These are phyloP conservation scores for Phytophthora uliginosa DNA, from an alignment of 352 stramenopile species.

Conservation along the genomic window DNA sequence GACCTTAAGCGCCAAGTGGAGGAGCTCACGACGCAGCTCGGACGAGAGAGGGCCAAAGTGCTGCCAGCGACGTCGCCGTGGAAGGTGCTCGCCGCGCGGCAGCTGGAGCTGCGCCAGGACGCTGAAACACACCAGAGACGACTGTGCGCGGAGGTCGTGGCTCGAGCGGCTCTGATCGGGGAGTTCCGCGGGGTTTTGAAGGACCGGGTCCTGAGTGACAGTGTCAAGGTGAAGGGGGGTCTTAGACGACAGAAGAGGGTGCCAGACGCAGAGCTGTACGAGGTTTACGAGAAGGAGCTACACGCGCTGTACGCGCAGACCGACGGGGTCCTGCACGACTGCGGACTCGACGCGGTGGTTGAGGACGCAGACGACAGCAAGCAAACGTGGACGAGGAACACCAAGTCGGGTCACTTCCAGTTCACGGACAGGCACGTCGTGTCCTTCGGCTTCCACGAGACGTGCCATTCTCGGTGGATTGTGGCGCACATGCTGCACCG, in stretches of 20 bases:
- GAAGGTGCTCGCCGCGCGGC: constrained; percentile 12
- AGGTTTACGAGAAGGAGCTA: constrained; percentile 5
- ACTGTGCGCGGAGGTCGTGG: constrained; percentile 7
- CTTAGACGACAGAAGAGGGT: constrained; percentile 3
- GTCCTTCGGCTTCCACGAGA: constrained; percentile 14
- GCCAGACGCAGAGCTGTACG: constrained; percentile 5
- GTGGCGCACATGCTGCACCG: constrained; percentile 17
- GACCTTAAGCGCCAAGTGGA: constrained; percentile 12
- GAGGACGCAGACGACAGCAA: neutral
- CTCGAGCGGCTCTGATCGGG: constrained; percentile 10
- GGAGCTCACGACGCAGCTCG: constrained; percentile 25
- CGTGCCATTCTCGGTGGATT: constrained; percentile 5
- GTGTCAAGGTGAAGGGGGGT: neutral
- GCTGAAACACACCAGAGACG: constrained; percentile 10
- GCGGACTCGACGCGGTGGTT: constrained; percentile 5
- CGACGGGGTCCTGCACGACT: constrained; percentile 5
- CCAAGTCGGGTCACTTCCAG: constrained; percentile 6
- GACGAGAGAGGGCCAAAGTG: neutral
- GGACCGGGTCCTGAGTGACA: neutral
- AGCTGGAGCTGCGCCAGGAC: constrained; percentile 9
- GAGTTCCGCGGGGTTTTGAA: constrained; percentile 6
- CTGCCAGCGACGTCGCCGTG: neutral
- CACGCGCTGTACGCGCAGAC: constrained; percentile 5
- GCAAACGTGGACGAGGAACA: constrained; percentile 5
- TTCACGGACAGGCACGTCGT: constrained; percentile 8